These are phyloP conservation scores for Bacterosira constricta DNA, from an alignment of 108 stramenopile genomes.

Conservation along the genomic window DNA sequence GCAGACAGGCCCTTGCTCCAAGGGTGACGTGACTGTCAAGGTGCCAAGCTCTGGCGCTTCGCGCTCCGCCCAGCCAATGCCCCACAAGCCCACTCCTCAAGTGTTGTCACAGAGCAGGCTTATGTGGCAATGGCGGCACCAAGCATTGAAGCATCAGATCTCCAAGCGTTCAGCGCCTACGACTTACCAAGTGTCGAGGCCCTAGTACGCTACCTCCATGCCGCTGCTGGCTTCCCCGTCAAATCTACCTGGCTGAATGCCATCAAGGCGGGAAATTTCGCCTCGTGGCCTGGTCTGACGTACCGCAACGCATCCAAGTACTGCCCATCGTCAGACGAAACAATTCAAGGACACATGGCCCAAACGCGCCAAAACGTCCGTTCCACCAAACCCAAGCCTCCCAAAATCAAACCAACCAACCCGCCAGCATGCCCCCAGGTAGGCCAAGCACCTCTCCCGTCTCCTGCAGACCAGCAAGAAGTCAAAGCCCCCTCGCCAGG, in stretches of 20 bases:
- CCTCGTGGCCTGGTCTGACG: slow-evolving; percentile 10
- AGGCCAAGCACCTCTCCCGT: neutral
- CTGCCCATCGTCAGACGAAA: neutral
- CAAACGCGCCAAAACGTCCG: slow-evolving; percentile 11
- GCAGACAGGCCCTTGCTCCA: no score
- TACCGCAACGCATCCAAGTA: slow-evolving; percentile 19
- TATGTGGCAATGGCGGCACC: no score
- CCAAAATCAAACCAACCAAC: neutral
- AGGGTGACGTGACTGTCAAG: no score
- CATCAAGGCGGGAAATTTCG: slow-evolving; percentile 24
- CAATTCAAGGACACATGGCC: slow-evolving; percentile 8
- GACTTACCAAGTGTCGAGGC: slow-evolving; percentile 7
- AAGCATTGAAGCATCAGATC: no score
- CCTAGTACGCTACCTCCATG: slow-evolving; percentile 8
- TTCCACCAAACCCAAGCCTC: slow-evolving; percentile 19
- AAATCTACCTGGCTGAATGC: slow-evolving; percentile 13
- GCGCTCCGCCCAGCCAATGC: no score
- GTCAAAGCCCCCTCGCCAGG: neutral
- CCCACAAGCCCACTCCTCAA: no score
- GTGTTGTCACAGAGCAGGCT: no score
- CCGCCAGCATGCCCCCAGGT: neutral
- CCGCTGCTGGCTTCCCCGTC: slow-evolving; percentile 18
- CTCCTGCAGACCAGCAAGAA: slow-evolving; percentile 9
- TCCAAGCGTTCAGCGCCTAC: no score
- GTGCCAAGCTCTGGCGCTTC: no score